A percentile compares a stretch with the other conserved stretches of the same genome.
Conservation (phyloP, 768 basidiomycete genomes). For the Amanita brunnescens region DNA sequence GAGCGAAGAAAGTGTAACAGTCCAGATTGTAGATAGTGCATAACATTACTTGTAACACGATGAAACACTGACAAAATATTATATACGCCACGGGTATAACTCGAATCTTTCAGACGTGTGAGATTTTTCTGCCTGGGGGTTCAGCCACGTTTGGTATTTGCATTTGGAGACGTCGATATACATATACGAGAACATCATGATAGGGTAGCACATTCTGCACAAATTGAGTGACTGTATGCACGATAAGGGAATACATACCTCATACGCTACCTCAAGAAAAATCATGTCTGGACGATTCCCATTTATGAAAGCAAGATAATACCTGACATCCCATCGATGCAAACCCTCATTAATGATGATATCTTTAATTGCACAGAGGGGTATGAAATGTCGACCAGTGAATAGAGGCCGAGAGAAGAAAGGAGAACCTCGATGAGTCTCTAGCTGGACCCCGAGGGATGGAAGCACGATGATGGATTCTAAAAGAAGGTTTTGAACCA, state of each 20-base stretch:
- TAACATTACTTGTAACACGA: neutral
- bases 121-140: neutral
- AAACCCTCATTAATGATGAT: constrained; percentile 71
- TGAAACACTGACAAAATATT: neutral
- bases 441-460: constrained; percentile 64
- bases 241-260: constrained; percentile 33
- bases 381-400: constrained; percentile 49
- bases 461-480: constrained; percentile 67
- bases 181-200: constrained; percentile 47
- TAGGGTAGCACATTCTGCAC: constrained; percentile 58
- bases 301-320: constrained; percentile 49
- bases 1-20: constrained; percentile 46
- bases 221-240: neutral
- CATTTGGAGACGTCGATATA: constrained; percentile 51
- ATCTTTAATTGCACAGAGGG: constrained; percentile 43
- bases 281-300: constrained; percentile 19
- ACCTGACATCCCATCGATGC: constrained; percentile 61
- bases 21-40: neutral
- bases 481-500: constrained; percentile 17
- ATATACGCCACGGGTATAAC: neutral
- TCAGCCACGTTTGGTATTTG: constrained; percentile 3
- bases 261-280: constrained; percentile 46
- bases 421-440: constrained; percentile 55
- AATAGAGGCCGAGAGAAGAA: constrained; percentile 20
- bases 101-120: neutral